Evolutionary conservation across 2,329 filamentous ascomycete genomes (phyloP).

Genomic region (Neodidymelliopsis sp.): DNA sequence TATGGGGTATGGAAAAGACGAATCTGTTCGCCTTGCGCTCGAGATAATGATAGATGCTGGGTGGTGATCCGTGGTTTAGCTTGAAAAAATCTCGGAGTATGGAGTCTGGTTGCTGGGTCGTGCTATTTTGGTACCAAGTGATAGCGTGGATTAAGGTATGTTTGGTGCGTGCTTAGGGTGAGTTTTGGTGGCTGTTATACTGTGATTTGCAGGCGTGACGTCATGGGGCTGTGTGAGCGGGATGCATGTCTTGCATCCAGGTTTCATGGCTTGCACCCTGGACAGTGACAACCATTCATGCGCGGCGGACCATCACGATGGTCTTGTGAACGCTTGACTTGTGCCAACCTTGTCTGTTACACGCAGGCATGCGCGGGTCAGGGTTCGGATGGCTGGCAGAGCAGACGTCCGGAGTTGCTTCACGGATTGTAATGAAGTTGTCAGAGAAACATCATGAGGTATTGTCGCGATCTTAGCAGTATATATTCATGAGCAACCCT

Average conservation of each 20-base stretch:
- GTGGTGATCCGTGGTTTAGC: conserved; percentile 1
- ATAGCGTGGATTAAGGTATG: conserved; percentile 5
- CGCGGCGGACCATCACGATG: neutral
- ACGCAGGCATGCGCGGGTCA: neutral
- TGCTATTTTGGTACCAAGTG: conserved; percentile 8
- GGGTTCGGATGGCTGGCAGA: neutral
- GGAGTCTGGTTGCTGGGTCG: conserved; percentile 9
- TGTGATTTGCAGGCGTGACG: conserved; percentile 2
- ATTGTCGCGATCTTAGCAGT: too few species aligned
- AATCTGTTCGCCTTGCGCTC: conserved; percentile 5
- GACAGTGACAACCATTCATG: conserved; percentile 2
- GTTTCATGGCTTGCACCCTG: conserved; percentile 3
- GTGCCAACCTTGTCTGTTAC: neutral
- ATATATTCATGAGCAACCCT: too few species aligned
- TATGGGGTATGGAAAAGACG: neutral
- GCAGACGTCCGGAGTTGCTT: too few species aligned
- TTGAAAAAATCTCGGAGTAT: neutral
- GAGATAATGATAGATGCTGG: neutral
- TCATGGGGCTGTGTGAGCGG: conserved; percentile 9
- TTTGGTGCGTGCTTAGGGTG: conserved; percentile 3
- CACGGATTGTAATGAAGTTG: too few species aligned
- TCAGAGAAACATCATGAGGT: too few species aligned
- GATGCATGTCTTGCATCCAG: neutral
- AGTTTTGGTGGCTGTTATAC: conserved; percentile 10
- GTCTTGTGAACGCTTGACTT: conserved; percentile 3